Base-by-base conservation (phyloP, 768 basidiomycete genomes). In the Trametes cingulata region DNA sequence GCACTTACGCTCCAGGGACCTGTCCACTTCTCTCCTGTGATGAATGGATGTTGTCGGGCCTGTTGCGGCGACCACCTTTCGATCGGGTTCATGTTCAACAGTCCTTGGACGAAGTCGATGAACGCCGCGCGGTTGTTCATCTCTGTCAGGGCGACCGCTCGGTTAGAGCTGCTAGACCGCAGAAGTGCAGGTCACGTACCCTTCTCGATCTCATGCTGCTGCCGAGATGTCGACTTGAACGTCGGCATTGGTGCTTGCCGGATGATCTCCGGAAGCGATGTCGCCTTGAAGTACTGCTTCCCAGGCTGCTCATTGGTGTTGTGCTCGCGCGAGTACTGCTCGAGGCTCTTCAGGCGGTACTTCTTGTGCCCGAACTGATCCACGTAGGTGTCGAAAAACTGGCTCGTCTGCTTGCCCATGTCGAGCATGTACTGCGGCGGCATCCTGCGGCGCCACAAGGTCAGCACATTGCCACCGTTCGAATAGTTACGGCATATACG, bases 211-310 rank as follows among this genome's bases (percentile, higher is more conserved):
- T 98, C 96, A 60, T 88, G 85, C 53, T 82, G 76, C 24, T 60
- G 59, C 75, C 60, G 56, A 86, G 86, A 68, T 90, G 80, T 48
- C 17, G 83, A 85, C 72, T 95, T 96, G 69, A 86, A 87, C 17
- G 84, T 82, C 10, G 92, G 88, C 82, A 96, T 88, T n/a, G 95
- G 93, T 43, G 97, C 95, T 42, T 89, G 90, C 72, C 94, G 94
- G 74, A 99, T 90, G 67, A 99, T 96, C 62, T 99, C 97, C 1
- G 93, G 94, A 40, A 99, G 76, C 19, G 92, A 88, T 25, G 85
- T 92, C 17, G 95, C 93, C 72, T 94, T 92, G 83, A 99, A 98
- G 73, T 98, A 99, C 74, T 98, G 96, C 75, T 99, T 99, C 67
- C 95, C 95, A 0, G 95, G 95, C 71, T 98, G 97, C 71, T 99